phyloP scores from a whole-genome alignment of 148 eudicot genomes.

The Silene latifolia region DNA sequence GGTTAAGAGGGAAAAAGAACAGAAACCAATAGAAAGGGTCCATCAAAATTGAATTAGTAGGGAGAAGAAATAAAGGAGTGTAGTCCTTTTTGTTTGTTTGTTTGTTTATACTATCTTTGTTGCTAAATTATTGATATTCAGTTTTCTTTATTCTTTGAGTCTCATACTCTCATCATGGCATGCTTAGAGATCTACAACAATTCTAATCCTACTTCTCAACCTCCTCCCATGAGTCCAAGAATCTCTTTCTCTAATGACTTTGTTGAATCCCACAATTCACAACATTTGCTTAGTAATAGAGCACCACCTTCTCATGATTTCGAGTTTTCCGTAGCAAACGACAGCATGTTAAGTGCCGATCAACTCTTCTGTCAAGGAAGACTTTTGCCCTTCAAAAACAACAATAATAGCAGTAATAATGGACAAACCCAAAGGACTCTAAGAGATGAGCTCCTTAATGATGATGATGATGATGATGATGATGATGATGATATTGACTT shows the following conservation, averaged over 20 bases:
- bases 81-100: constrained; percentile 22
- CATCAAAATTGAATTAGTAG: constrained; percentile 24
- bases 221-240: constrained; percentile 63
- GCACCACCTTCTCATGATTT: constrained; percentile 58
- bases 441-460: constrained; percentile 64
- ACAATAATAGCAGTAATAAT: background rate
- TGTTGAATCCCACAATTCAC: constrained; percentile 46
- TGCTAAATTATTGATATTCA: background rate
- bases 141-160: background rate
- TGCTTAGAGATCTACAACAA: constrained; percentile 65
- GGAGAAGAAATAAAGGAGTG: background rate
- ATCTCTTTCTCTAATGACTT: constrained; percentile 95
- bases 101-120: constrained; percentile 20
- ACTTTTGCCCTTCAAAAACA: constrained; percentile 59
- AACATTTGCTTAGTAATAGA: background rate
- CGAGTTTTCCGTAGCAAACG: constrained; percentile 60
- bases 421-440: constrained; percentile 36
- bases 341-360: constrained; percentile 72
- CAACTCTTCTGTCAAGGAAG: constrained; percentile 72
- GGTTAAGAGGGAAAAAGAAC: constrained; percentile 11
- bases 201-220: constrained; percentile 6
- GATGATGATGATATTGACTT: constrained; percentile 38
- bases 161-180: constrained; percentile 52
- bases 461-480: constrained; percentile 26
- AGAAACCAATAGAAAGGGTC: constrained; percentile 27